Conservation (phyloP, 495 filamentous ascomycete species). For the Cercophora newfieldiana region DNA sequence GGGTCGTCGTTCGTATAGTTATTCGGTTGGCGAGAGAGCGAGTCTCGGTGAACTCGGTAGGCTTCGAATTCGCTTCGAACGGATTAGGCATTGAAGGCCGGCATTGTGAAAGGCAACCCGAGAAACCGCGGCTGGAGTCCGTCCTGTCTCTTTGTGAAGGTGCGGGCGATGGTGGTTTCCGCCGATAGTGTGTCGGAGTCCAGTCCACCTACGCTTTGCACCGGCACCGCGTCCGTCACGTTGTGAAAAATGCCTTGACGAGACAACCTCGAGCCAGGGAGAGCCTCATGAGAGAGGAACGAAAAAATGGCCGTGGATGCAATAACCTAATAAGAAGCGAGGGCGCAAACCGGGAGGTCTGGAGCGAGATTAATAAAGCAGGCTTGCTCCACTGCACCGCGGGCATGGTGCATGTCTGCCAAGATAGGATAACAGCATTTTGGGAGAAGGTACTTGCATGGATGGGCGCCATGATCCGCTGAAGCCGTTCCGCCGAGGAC, state of each 20-base stretch:
- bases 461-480: neutral
- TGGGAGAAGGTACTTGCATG: slow-evolving; percentile 5
- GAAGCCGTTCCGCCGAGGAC: slow-evolving; percentile 1
- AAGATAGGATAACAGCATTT: slow-evolving; percentile 21
- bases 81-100: slow-evolving; percentile 25
- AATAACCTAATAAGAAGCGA: slow-evolving; percentile 20
- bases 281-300: neutral
- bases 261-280: neutral
- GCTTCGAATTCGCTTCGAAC: slow-evolving; percentile 13
- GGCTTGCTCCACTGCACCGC: slow-evolving; percentile 15
- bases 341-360: slow-evolving; percentile 19
- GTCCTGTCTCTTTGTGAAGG: neutral
- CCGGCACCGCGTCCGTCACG: neutral
- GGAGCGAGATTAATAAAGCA: slow-evolving; percentile 36
- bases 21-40: neutral
- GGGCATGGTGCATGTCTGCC: slow-evolving; percentile 24
- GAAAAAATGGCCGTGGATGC: slow-evolving; percentile 10
- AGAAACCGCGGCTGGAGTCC: neutral
- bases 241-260: neutral
- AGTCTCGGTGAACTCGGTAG: neutral
- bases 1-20: slow-evolving; percentile 4
- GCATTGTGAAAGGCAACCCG: slow-evolving; percentile 22
- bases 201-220: neutral
- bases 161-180: neutral
- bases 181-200: neutral